These are phyloP conservation scores for Neofusicoccum sp. DNA, from an alignment of 2,329 filamentous ascomycete genomes.

Conservation along the genomic window DNA sequence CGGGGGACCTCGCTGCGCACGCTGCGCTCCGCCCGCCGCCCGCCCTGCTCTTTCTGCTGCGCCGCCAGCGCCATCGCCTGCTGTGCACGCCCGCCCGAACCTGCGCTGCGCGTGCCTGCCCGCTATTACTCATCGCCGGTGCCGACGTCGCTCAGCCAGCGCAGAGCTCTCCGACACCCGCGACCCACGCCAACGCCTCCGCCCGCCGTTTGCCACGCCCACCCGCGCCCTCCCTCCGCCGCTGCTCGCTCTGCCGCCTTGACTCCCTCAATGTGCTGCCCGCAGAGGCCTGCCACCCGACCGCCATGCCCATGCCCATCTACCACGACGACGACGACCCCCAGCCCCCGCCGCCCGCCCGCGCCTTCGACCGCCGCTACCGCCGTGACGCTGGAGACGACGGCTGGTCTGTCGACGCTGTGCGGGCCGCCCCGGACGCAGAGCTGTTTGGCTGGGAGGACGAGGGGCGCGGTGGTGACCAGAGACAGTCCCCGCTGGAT, in stretches of 20 bases:
- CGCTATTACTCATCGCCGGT: conserved; percentile 5
- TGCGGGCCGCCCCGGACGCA: neutral
- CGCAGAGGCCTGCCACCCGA: neutral
- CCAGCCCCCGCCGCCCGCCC: neutral
- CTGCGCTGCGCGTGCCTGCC: neutral
- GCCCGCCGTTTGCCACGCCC: neutral
- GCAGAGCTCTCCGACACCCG: neutral
- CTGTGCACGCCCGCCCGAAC: too few relatives aligned
- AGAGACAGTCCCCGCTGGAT: conserved; percentile 42
- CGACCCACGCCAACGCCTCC: neutral
- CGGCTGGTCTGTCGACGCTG: neutral
- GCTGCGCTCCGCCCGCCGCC: too few relatives aligned
- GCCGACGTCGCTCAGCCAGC: conserved; percentile 3
- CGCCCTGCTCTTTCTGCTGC: too few relatives aligned
- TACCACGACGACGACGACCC: conserved; percentile 28
- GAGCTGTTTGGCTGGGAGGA: neutral
- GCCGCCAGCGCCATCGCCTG: neutral
- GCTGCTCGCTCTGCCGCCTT: neutral
- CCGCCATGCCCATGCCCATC: conserved; percentile 33
- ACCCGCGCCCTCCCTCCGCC: neutral
- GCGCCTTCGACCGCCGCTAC: neutral
- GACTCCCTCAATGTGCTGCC: conserved; percentile 11
- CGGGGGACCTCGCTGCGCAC: too few relatives aligned
- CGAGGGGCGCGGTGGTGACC: neutral
- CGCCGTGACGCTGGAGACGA: neutral